Base-by-base conservation (phyloP, 192 early-diverging fungal genomes). In the Linderina pennispora region DNA sequence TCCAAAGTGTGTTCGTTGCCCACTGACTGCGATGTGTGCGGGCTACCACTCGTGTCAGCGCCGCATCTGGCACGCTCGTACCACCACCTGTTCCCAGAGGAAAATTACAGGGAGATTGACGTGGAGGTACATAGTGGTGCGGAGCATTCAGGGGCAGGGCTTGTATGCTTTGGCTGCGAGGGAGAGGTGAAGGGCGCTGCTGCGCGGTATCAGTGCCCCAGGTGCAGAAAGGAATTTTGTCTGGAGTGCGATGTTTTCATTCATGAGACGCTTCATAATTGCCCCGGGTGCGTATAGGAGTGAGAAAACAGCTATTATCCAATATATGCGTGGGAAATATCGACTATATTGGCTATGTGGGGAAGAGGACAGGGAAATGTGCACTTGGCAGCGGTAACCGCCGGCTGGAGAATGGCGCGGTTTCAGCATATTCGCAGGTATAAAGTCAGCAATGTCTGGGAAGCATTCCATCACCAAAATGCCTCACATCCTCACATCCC, bases 41-140 rank as follows among this genome's bases (percentile, higher is more conserved):
- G 76, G 0, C 63, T 98, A 47, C 88, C 89, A 0, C 56, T 98
- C 31, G 91, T 96, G 2, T 90, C 88, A 3, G 87, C 84, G 31
- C 93, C 93, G 22, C 80, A 91, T 63, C 55, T 98, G 43, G 92
- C 95, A 3, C 55, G 95, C 37, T 91, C 90, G 28, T 98, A 94
- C 59, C 92, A 91, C 41, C 92, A 98, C 49, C 64, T 98, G 28
- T 98, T 98, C 59, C 92, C 95, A 0, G 86, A 92, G 9, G 82
- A 81, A 43, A 91, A 87, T 26, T 98, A 79, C 67, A 58, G 65
- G 14, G 90, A 94, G 51, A 52, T 86, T 13, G 1, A 11, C 1
- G 41, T 8, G 15, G 19, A 38, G 14, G 36, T 8, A 18, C 5
- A 7, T 15, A 38, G 34, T 20, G 54, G 47, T 44, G 37, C 28